Percentiles rank a stretch among this genome's conserved stretches.
These are phyloP conservation scores for Globisporangium rhizosaccharum DNA, from an alignment of 352 stramenopile species.

Conservation along the genomic window DNA sequence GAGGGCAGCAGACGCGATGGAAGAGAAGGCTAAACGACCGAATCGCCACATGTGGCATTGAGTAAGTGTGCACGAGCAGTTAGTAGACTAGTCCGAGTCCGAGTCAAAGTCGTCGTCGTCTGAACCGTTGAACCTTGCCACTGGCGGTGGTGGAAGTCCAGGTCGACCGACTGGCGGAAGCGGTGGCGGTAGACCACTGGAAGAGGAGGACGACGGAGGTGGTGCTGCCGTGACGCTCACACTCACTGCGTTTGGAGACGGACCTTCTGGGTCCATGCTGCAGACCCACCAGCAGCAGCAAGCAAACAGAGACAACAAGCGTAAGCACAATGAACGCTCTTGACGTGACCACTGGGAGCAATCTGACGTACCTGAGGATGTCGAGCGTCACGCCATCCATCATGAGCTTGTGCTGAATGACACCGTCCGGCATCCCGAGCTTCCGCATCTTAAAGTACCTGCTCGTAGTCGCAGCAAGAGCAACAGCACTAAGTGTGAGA, in stretches of 20 bases:
- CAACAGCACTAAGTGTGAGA: not conserved
- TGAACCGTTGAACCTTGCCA: slow-evolving; percentile 25
- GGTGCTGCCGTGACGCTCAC: slow-evolving; percentile 13
- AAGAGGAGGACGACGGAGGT: not conserved
- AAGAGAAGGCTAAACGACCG: too few relatives aligned
- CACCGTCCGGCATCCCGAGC: slow-evolving; percentile 67
- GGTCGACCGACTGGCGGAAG: slow-evolving; percentile 28
- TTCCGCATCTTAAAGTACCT: slow-evolving; percentile 87
- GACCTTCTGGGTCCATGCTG: slow-evolving; percentile 77
- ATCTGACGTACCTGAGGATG: slow-evolving; percentile 43
- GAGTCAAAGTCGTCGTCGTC: slow-evolving; percentile 53
- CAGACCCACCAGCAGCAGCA: slow-evolving; percentile 7
- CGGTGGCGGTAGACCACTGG: slow-evolving; percentile 13
- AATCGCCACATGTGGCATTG: too few relatives aligned
- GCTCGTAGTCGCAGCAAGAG: not conserved
- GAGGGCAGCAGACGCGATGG: too few relatives aligned
- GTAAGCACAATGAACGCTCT: too few relatives aligned
- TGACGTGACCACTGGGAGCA: not conserved
- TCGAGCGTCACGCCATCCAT: slow-evolving; percentile 71
- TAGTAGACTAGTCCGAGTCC: too few relatives aligned
- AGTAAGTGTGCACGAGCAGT: too few relatives aligned
- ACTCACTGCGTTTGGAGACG: slow-evolving; percentile 44
- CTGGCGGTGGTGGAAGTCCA: slow-evolving; percentile 39
- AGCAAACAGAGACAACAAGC: not conserved
- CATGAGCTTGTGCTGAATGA: slow-evolving; percentile 78